These are phyloP conservation scores for Chenopodium album DNA, from an alignment of 148 eudicot genomes.

Conservation along the genomic window DNA sequence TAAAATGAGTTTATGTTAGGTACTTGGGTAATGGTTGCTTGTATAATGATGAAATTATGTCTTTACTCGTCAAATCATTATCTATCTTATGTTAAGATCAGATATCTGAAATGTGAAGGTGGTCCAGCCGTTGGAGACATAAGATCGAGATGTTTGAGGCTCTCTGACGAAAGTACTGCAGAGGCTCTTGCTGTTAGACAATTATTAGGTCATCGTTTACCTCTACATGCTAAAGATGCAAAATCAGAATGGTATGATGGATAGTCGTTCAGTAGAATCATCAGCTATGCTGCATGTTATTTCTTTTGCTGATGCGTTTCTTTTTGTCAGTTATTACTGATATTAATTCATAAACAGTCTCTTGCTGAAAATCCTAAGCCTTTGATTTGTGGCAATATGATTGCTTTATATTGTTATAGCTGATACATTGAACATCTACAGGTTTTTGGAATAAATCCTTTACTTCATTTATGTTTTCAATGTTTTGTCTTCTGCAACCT, in stretches of 20 bases:
- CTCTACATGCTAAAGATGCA: constrained; percentile 68
- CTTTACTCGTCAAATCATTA: not conserved
- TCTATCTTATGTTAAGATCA: not conserved
- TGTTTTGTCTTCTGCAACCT: not conserved
- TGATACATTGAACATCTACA: not conserved
- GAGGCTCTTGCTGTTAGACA: constrained; percentile 90
- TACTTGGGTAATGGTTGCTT: constrained; percentile 11
- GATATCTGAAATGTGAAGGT: constrained; percentile 42
- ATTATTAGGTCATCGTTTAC: constrained; percentile 87
- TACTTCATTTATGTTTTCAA: not conserved
- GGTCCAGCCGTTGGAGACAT: constrained; percentile 99
- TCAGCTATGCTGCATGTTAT: constrained; percentile 9
- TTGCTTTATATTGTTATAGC: not conserved
- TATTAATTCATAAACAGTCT: not conserved
- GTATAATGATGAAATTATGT: not conserved
- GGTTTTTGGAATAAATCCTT: not conserved
- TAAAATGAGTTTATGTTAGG: not conserved
- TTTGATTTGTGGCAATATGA: not conserved
- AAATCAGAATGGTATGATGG: constrained; percentile 76
- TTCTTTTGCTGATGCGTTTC: constrained; percentile 18
- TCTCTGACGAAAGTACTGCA: constrained; percentile 81
- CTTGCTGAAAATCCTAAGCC: not conserved
- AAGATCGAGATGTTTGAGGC: constrained; percentile 93
- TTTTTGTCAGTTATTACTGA: not conserved
- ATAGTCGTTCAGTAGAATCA: constrained; percentile 9